Evolutionary conservation across 1,139 yeast genomes (phyloP).

Genomic region (Maudiozyma humilis): DNA sequence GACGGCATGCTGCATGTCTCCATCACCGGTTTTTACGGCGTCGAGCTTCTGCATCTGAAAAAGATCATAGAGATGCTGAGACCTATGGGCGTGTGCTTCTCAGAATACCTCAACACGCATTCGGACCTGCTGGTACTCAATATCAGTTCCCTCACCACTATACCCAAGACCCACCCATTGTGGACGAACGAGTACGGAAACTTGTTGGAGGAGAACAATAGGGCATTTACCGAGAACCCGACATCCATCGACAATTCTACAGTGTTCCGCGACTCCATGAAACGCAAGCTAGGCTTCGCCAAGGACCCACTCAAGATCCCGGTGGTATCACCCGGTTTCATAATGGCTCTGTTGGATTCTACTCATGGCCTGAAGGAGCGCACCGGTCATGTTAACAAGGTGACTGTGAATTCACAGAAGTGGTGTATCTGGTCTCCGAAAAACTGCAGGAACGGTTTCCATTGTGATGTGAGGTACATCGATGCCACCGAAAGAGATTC

Average conservation of each 20-base stretch:
- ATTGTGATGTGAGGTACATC: conserved; percentile 2
- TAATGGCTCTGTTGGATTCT: conserved; percentile 23
- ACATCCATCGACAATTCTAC: conserved; percentile 5
- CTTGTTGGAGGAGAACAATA: conserved; percentile 17
- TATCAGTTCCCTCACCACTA: conserved; percentile 34
- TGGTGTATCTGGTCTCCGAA: conserved; percentile 27
- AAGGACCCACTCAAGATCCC: conserved; percentile 38
- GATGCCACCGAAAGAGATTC: conserved; percentile 1
- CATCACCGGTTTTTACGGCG: conserved; percentile 75
- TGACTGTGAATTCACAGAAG: too few species aligned
- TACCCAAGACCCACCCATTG: conserved; percentile 27
- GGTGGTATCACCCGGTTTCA: conserved; percentile 28
- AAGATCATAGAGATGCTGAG: conserved; percentile 46
- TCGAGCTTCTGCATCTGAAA: conserved; percentile 67
- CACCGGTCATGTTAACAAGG: background rate
- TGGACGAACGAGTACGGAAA: conserved; percentile 28
- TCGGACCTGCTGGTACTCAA: conserved; percentile 61
- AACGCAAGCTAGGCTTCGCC: conserved; percentile 38
- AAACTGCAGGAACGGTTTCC: conserved; percentile 20
- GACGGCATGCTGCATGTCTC: conserved; percentile 41
- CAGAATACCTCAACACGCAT: conserved; percentile 44
- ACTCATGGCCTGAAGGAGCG: conserved; percentile 2
- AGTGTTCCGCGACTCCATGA: conserved; percentile 28
- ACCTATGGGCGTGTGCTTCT: conserved; percentile 41
- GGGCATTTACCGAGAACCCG: background rate